Base-by-base conservation (phyloP, 169 alveolate species). In the Cystoisospora suis region DNA sequence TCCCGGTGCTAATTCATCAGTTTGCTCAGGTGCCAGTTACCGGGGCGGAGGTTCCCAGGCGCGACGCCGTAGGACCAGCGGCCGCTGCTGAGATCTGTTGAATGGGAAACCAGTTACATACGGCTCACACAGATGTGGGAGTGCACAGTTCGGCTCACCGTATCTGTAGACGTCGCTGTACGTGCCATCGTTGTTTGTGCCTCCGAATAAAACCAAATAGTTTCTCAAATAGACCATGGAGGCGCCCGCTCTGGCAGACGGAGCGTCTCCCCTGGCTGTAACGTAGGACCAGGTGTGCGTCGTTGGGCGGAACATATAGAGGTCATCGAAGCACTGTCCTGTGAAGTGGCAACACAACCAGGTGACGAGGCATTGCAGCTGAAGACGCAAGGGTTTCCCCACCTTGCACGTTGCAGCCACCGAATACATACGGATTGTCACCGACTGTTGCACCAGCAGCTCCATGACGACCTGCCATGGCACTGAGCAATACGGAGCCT, bases 231-330 rank as follows among this genome's bases (percentile, higher is more conserved):
- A 79, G 58, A 36, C 86, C 86, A 91, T 72, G 3, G 90, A 79
- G 34, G 93, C 92, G 17, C 94, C 94, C 9, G 83, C 91, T 75
- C 94, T 27, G 23, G 92, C 61, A 44, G 88, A 86, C 4, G 94
- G 94, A 5, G 86, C 58, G 44, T 91, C 94, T 15, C 94, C 94
- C 29, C 86, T 56, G 83, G 56, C 40, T 23, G 44, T 44, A 70
- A 65, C 65, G 32, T 23, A 61, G 44, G 79, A 77, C 94, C 94
- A 90, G 44, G 90, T 45, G 61, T 87, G 81, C 5, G 91, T 83
- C n/a, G 91, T n/a, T 0, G 86, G 59, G 38, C 81, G 93, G 58
- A 89, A 81, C 58, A 79, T 86, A 53, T 89, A 47, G n/a, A 89
- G 85, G 58, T 89, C 93, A 59, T 81, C 89, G 29, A 70, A 89